Evolutionary conservation across 306 rosid genomes (phyloP), one percentile per base, ranked within the genome.

Genomic region (Trichosanthes cucumerina): DNA sequence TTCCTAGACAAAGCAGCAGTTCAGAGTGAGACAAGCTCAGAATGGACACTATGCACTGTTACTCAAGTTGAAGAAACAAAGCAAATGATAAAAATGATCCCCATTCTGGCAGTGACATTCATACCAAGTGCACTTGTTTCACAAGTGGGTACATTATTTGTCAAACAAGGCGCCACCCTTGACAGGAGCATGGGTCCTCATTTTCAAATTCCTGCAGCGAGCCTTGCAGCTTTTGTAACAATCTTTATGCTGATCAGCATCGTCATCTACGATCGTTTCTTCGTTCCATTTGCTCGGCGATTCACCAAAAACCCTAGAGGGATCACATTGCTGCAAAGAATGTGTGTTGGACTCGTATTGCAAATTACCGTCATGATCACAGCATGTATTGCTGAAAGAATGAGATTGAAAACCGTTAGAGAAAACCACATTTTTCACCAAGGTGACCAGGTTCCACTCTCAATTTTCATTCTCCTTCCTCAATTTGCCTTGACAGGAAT

Each of bases 1-100:
- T 92, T 92, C 79, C 92, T 89, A 19, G 92, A 89, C 86, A 92
- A 88, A 80, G 96, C 92, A 0, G 91, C 96, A 1, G 86, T 83
- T 10, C 84, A 73, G 81, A 89, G 71, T 0, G 85, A 76, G 14
- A 43, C 82, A 79, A 82, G 85, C 34, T 84, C 90, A 64, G 78
- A 89, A 38, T 89, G 94, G 96, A 84, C 64, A 77, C 92, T 84
- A 72, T 87, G 92, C 79, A 50, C 96, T 8, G 96, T 89, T 78
- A 94, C 93, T 31, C 97, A 92, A 87, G 96, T 90, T 2, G 96
- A 93, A 83, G 96, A 93, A 89, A 91, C 96, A 21, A 93, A 92
- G 82, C 96, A 92, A 87, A 93, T 92, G 89, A 52, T 81, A 43
- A 93, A 89, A 83, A 72, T 93, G 94, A 34, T 92, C 2, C 97